Evolutionary conservation across 2,329 filamentous ascomycete genomes (phyloP).

Genomic region (Ophioceras dolichostomum): DNA sequence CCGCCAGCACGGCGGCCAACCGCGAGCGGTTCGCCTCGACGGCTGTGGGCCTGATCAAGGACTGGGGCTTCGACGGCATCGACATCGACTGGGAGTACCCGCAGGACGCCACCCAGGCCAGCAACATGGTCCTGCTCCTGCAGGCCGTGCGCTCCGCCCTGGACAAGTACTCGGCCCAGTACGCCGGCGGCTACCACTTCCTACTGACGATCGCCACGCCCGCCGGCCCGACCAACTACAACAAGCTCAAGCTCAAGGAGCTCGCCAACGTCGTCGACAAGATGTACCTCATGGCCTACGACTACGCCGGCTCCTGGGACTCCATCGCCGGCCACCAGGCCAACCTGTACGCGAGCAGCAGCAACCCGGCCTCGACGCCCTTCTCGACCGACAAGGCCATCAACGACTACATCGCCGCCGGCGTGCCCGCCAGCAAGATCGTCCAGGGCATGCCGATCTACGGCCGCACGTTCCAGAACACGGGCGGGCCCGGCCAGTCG

Average conservation of each 20-base stretch:
- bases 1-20: slow-evolving; percentile 48
- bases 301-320: slow-evolving; percentile 60
- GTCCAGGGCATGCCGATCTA: slow-evolving; percentile 72
- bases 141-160: slow-evolving; percentile 31
- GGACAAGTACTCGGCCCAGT: slow-evolving; percentile 30
- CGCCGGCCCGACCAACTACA: slow-evolving; percentile 34
- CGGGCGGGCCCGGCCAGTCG: slow-evolving; percentile 51
- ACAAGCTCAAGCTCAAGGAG: slow-evolving; percentile 26
- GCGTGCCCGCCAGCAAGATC: slow-evolving; percentile 53
- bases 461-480: slow-evolving; percentile 54
- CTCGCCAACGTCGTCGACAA: slow-evolving; percentile 38
- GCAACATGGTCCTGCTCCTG: slow-evolving; percentile 31
- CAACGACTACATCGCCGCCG: slow-evolving; percentile 48
- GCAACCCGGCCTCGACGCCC: slow-evolving; percentile 48
- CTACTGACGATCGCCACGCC: slow-evolving; percentile 39
- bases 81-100: slow-evolving; percentile 29
- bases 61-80: slow-evolving; percentile 44
- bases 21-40: slow-evolving; percentile 56
- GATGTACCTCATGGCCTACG: slow-evolving; percentile 59
- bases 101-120: slow-evolving; percentile 22
- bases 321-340: slow-evolving; percentile 52
- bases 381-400: slow-evolving; percentile 58
- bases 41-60: slow-evolving; percentile 57
- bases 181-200: slow-evolving; percentile 36
- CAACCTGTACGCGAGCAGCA: slow-evolving; percentile 49